Conservation (phyloP, 1,139 yeast species). For the Torulaspora globosa region DNA sequence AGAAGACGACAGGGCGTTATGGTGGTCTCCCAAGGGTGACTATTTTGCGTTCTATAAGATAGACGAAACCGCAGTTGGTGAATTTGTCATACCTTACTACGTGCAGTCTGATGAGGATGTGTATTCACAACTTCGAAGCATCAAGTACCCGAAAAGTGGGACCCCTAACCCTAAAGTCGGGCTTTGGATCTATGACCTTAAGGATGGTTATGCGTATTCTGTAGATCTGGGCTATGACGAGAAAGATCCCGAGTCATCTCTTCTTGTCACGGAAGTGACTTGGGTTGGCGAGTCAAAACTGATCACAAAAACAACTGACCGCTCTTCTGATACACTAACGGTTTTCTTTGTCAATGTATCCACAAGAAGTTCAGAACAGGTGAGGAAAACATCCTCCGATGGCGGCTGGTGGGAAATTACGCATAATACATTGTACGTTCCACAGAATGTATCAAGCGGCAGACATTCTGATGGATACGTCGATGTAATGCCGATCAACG, state of each 20-base stretch:
- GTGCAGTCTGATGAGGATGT: constrained; percentile 49
- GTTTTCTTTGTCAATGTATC: constrained; percentile 52
- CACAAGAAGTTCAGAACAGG: constrained; percentile 35
- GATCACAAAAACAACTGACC: constrained; percentile 64
- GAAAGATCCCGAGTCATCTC: constrained; percentile 31
- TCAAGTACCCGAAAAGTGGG: constrained; percentile 94
- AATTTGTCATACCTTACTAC: constrained; percentile 69
- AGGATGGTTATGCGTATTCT: constrained; percentile 38
- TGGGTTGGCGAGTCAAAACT: constrained; percentile 66
- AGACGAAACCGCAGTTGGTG: constrained; percentile 71
- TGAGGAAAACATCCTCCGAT: constrained; percentile 47
- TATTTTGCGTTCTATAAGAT: constrained; percentile 61
- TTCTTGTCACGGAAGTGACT: constrained; percentile 58
- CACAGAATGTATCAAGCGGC: constrained; percentile 47
- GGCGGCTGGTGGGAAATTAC: constrained; percentile 79
- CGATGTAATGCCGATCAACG: constrained; percentile 64
- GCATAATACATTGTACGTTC: constrained; percentile 65
- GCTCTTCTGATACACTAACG: constrained; percentile 62
- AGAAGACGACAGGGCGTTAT: constrained; percentile 60
- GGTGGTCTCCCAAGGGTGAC: constrained; percentile 85
- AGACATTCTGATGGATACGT: constrained; percentile 58
- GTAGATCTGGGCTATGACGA: constrained; percentile 50
- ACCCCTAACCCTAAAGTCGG: constrained; percentile 64
- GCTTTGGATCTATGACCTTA: constrained; percentile 41
- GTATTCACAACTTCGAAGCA: constrained; percentile 59